Base-by-base conservation (phyloP, 176 grass and related monocot genomes). In the Bromus sterilis region DNA sequence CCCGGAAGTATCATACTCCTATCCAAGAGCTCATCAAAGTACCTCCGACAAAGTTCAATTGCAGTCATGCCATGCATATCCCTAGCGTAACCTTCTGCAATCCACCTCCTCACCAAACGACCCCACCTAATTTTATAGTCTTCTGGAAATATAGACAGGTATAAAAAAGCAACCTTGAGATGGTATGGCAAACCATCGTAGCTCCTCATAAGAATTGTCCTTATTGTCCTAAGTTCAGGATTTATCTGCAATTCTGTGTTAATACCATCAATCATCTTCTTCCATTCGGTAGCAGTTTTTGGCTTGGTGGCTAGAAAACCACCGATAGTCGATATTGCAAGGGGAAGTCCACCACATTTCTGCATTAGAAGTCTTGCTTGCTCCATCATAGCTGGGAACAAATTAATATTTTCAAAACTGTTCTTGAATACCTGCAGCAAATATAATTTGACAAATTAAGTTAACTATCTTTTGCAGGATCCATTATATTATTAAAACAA, bases 141-240 rank as follows among this genome's bases (percentile, higher is more conserved):
- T 43, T 83, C 57, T 26, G 66, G 55, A 36, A 79, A 88, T 23
- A 84, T 18, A 2, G 35, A 48, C 4, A 88, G 11, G 9, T 88
- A 83, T 13, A 88, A 61, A 24, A 88, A 74, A 40, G 29, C 62
- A 4, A 64, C 15, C 26, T 88, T 84, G 2, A 82, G 62, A 80
- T 75, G 16, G 46, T 85, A 77, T n/a, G 87, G 82, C 9, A 89
- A 49, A 14, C 59, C 77, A 82, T 83, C 71, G 4, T 83, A 90
- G 34, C 78, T 86, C n/a, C n/a, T n/a, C n/a, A n/a, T n/a, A n/a
- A n/a, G n/a, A n/a, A n/a, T n/a, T 20, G 4, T 44, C 0, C 48
- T 86, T 13, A 86, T 63, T 1, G 4, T 49, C 12, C 21, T 31
- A 7, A 63, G 10, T 2, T 18, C 4, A 0, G 23, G 56, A 56